Conservation (phyloP, 768 basidiomycete genomes). For the Trametes cinnabarina region DNA sequence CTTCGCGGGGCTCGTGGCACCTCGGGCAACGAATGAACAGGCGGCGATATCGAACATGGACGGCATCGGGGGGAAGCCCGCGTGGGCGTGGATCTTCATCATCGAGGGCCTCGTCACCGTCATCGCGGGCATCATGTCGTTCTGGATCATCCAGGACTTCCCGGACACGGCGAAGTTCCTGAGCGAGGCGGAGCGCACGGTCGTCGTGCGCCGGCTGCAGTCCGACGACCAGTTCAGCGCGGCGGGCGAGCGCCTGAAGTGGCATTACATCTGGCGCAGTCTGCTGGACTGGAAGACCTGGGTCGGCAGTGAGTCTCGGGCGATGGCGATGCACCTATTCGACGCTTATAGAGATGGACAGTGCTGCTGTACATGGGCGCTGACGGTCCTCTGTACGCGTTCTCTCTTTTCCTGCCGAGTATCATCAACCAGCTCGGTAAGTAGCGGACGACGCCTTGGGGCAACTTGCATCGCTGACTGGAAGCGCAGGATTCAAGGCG, state of each 20-base stretch:
- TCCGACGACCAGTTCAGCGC: slow-evolving; percentile 70
- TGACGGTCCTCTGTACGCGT: slow-evolving; percentile 73
- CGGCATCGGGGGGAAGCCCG: slow-evolving; percentile 65
- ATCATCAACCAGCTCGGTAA: slow-evolving; percentile 66
- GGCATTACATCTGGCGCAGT: slow-evolving; percentile 58
- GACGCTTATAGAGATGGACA: no score
- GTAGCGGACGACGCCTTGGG: slow-evolving; percentile 32
- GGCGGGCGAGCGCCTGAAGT: slow-evolving; percentile 58
- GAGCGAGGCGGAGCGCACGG: slow-evolving; percentile 63
- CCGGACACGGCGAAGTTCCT: slow-evolving; percentile 80
- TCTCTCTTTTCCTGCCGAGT: slow-evolving; percentile 74
- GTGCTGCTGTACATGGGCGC: slow-evolving; percentile 56
- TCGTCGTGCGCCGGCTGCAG: slow-evolving; percentile 65
- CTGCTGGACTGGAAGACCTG: slow-evolving; percentile 76
- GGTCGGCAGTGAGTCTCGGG: slow-evolving; percentile 36
- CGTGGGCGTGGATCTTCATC: slow-evolving; percentile 75
- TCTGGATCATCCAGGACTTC: slow-evolving; percentile 81
- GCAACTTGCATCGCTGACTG: slow-evolving; percentile 29
- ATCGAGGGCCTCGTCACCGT: slow-evolving; percentile 68
- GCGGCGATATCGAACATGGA: slow-evolving; percentile 70
- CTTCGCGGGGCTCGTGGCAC: not conserved
- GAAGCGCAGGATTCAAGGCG: slow-evolving; percentile 53
- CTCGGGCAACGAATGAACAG: slow-evolving; percentile 22
- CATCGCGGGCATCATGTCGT: slow-evolving; percentile 61
- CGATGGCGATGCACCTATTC: no score